Evolutionary conservation across 2,329 filamentous ascomycete species (phyloP), one percentile per base, ranked within the genome.

Genomic region (Camillea tinctor): DNA sequence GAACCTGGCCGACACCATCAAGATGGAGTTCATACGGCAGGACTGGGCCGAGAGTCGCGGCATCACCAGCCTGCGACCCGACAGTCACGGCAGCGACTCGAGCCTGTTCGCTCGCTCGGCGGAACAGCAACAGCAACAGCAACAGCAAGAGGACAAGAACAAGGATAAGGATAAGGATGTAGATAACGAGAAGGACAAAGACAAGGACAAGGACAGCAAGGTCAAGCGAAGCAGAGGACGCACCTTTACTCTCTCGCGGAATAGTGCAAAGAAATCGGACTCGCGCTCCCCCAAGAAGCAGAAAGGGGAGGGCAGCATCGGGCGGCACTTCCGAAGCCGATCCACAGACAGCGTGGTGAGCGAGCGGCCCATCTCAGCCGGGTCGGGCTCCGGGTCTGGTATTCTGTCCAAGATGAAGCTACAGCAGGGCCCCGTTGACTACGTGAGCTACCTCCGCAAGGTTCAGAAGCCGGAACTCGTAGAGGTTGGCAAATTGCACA

Each of bases 401-500:
- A 78, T 89, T 36, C 79, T 91, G 22, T 84, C 86, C 57, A 89
- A 89, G 75, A 86, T 89, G 58, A 92, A 92, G 69, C 87, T 88
- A 57, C 85, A 91, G 52, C 87, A 91, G 56, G 84, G 87, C 7
- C 92, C 93, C 0, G 84, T 86, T 50, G 92, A 97, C 71, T 97
- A 96, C 76, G 93, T 98, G 44, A 82, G 85, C 21, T 97, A 97
- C 73, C 78, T 97, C 67, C 85, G 86, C 69, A 93, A 92, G 74
- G 88, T 91, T 1, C 89, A 88, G 66, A 90, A 92, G 75, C 93
- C 93, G 0, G 86, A 95, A 69, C 80, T 88, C 48, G 89, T 97
- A 9, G 94, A 98, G 74, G 91, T 98, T n/a, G 93, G 93, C 51
- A 94, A 95, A 73, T 79, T 99, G 40, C 95, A 98, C 78, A 98